These are phyloP conservation scores for Triticum timopheevii DNA, from an alignment of 176 grass and related monocot species.

Conservation along the genomic window DNA sequence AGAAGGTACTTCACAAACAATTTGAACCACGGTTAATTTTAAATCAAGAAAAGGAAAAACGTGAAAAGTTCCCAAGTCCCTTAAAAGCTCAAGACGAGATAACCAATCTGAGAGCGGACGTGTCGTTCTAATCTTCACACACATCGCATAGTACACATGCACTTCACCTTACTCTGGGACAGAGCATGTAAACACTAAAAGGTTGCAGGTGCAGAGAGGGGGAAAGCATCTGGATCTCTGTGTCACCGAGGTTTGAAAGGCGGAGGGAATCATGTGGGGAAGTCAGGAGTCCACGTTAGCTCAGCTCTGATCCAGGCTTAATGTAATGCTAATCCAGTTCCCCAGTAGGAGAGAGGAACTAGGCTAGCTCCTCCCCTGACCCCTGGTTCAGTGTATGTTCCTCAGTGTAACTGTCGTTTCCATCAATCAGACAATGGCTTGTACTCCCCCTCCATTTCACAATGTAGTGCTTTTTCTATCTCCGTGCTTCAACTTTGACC, in stretches of 20 bases:
- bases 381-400: slow-evolving; percentile 33
- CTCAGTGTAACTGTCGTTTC: slow-evolving; percentile 39
- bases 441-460: too few relatives aligned
- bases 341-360: slow-evolving; percentile 19
- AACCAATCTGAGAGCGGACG: slow-evolving; percentile 13
- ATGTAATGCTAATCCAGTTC: slow-evolving; percentile 41
- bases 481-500: too few relatives aligned
- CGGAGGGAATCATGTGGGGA: slow-evolving; percentile 34
- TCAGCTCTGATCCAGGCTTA: slow-evolving; percentile 23
- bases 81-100: background rate
- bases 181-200: background rate
- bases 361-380: slow-evolving; percentile 8
- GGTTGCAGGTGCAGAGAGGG: slow-evolving; percentile 25
- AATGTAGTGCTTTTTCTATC: too few relatives aligned
- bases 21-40: background rate
- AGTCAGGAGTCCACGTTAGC: slow-evolving; percentile 42
- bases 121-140: slow-evolving; percentile 10
- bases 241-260: slow-evolving; percentile 22
- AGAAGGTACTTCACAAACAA: too few relatives aligned
- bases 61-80: background rate
- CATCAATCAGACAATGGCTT: slow-evolving; percentile 14
- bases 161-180: slow-evolving; percentile 11
- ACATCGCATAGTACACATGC: background rate
- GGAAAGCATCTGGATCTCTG: slow-evolving; percentile 54
- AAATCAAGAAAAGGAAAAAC: background rate